phyloP scores from a whole-genome alignment of 208 protist species.

The Endotrypanum monterogeii region DNA sequence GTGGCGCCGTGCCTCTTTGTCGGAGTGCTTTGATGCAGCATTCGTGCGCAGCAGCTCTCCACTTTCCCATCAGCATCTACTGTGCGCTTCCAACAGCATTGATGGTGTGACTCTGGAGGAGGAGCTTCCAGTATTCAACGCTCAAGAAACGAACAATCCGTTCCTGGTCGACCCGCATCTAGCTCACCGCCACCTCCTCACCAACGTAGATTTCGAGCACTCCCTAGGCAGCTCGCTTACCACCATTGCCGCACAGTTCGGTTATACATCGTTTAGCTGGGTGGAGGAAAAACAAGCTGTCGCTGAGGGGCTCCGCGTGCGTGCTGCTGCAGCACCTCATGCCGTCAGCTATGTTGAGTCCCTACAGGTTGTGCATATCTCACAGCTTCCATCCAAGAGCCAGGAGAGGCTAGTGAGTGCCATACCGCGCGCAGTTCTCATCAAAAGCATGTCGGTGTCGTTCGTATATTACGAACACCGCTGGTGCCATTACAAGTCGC shows the following conservation, averaged over 20 bases:
- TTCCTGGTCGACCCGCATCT: conserved; percentile 65
- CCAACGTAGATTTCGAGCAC: conserved; percentile 28
- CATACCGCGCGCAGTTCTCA: conserved; percentile 41
- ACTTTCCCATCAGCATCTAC: conserved; percentile 5
- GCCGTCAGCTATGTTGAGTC: conserved; percentile 32
- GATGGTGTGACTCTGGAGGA: not conserved
- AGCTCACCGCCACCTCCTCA: conserved; percentile 46
- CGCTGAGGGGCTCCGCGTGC: not conserved
- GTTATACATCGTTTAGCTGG: conserved; percentile 75
- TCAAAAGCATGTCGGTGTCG: conserved; percentile 34
- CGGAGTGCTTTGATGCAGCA: conserved; percentile 46
- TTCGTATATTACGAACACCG: conserved; percentile 36
- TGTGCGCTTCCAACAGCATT: conserved; percentile 23
- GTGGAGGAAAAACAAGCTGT: conserved; percentile 25
- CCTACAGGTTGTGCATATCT: conserved; percentile 61
- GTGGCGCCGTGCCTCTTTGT: conserved; percentile 33
- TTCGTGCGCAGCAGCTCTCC: conserved; percentile 12
- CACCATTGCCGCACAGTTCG: conserved; percentile 75
- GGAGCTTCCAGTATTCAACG: conserved; percentile 55
- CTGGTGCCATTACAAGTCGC: conserved; percentile 28
- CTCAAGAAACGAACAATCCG: conserved; percentile 84
- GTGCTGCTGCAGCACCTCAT: conserved; percentile 35
- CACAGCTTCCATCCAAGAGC: conserved; percentile 37
- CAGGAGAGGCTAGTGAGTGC: conserved; percentile 38
- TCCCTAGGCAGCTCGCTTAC: conserved; percentile 57